Evolutionary conservation across 2,329 filamentous ascomycete genomes (phyloP), one percentile per base, ranked within the genome.

Genomic region (Pezicula radicicola): DNA sequence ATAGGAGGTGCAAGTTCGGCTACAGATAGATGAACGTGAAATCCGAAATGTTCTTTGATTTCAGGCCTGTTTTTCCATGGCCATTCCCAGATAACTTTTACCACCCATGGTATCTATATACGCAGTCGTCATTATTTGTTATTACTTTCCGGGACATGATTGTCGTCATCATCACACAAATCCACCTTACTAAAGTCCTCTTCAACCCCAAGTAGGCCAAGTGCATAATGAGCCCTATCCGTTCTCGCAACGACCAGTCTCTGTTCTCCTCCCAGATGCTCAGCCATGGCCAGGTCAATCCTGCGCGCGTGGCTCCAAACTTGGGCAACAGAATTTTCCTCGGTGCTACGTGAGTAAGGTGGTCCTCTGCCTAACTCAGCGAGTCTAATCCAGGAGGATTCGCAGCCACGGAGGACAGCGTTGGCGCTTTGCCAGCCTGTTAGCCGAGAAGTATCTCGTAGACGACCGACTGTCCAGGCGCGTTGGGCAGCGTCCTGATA

Each of bases 341-440:
- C 71, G 49, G 64, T 65, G 8, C 71, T 75, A 25, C 80, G 74
- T 47, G 73, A 68, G 66, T 96, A 97, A 1, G 84, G 84, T 4
- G 91, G 91, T 0, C 91, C 93, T 43, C 83, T 79, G 0, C 89
- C 89, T 60, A 88, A 75, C 55, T 85, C 80, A 3, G 83, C 87
- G 1, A 88, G 85, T 64, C 86, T 89, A 53, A 81, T 78, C 94
- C 94, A 99, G 0, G 84, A 80, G 3, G 84, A 86, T 69, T 97
- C 92, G 67, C 91, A 96, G 1, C 91, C 91, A 46, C 82, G 78
- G 0, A 90, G 90, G 56, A 97, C 93, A 39, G 91, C 83, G 33
- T 83, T 80, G 1, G 91, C 88, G 1, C 88, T 91, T 62, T 91
- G 87, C 88, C 91, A 97, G 0, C 94, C 94, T 0, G 91, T 96